Base-by-base conservation (phyloP, 2,329 filamentous ascomycete species). In the Dryadomyces quercivorus region DNA sequence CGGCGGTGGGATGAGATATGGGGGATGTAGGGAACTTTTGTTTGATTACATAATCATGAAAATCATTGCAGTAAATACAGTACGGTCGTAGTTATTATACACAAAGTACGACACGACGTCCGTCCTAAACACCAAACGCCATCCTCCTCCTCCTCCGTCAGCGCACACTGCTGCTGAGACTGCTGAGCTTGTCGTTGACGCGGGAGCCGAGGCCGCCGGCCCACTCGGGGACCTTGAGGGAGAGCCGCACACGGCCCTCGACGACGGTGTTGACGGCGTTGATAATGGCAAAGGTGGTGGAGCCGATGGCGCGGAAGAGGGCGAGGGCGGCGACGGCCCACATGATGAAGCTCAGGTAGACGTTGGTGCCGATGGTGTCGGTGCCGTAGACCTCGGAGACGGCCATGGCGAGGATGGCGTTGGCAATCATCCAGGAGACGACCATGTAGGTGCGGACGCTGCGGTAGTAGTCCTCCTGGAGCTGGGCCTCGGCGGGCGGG, bases 381-480 rank as follows among this genome's bases (percentile, higher is more conserved):
- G 78, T 75, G 48, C 80, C 80, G 70, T 96, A 98, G 3, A 87
- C 82, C 70, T 98, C 93, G 5, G 81, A 86, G 15, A 97, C 85
- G 2, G 86, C 81, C 93, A 98, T 98, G 65, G 88, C 92, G 42
- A 98, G 82, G 57, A 95, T 82, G 3, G 86, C 89, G 67, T 98
- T 98, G 63, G 84, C 82, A 40, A 94, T 78, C 79, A 98, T 89
- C 93, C 93, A 98, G 49, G 84, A 78, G 46, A 95, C 83, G 13
- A 98, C 93, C 84, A 98, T 94, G 81, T 98, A 98, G 0, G 93
- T 98, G 54, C 93, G 84, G 52, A 98, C 93, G 44, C 86, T 88
- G 68, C 91, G 88, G 78, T 98, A 98, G 77, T 98, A 98, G 71
- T 98, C 93, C 69, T 98, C 93, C 69, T 98, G 93, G 70, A 90